Conservation (phyloP, 306 rosid species). For the Dicorynia guianensis region DNA sequence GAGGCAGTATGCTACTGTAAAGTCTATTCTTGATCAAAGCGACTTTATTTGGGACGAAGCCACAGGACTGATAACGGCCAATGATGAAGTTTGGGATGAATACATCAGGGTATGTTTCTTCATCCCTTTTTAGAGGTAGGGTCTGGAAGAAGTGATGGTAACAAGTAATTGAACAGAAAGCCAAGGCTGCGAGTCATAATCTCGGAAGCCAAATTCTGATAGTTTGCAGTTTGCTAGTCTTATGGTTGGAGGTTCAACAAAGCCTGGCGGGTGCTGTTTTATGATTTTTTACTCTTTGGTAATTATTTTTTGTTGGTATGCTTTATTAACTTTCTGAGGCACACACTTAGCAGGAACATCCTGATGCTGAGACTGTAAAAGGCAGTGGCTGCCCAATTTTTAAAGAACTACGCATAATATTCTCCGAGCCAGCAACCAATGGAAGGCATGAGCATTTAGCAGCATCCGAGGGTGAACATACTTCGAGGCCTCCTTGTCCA, state of each 20-base stretch:
- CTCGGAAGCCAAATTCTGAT: conserved; percentile 24
- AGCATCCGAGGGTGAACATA: conserved; percentile 49
- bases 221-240: conserved; percentile 5
- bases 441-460: conserved; percentile 54
- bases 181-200: conserved; percentile 11
- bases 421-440: conserved; percentile 63
- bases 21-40: conserved; percentile 59
- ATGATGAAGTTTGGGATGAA: conserved; percentile 65
- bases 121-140: conserved; percentile 13
- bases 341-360: conserved; percentile 60
- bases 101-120: conserved; percentile 65
- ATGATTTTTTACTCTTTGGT: no score
- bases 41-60: conserved; percentile 74
- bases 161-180: conserved; percentile 17
- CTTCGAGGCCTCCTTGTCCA: conserved; percentile 39
- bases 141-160: neutral
- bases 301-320: conserved; percentile 8
- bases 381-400: conserved; percentile 67
- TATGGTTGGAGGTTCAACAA: conserved; percentile 20
- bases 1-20: conserved; percentile 61
- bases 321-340: conserved; percentile 33
- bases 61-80: conserved; percentile 61
- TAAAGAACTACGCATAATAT: conserved; percentile 74
- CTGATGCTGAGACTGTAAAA: conserved; percentile 74
- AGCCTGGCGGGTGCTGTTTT: conserved; percentile 24